phyloP scores from a whole-genome alignment of 805 yeast species.

The Myxozyma udenii region DNA sequence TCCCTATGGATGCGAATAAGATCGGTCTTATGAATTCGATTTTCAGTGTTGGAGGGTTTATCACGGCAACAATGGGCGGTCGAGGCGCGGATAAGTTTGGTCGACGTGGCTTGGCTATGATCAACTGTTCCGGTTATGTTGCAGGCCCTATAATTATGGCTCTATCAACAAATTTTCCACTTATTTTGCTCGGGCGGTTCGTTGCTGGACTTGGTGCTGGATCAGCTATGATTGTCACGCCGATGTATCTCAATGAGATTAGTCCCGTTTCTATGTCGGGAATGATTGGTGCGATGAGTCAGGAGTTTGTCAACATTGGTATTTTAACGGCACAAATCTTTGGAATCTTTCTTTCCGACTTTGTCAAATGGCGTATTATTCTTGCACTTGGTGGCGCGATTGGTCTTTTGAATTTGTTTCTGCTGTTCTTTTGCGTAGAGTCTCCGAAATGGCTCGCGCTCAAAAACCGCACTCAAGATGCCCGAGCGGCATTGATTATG shows the following conservation, averaged over 20 bases:
- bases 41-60: constrained; percentile 78
- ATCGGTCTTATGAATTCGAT: constrained; percentile 74
- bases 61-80: constrained; percentile 71
- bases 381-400: constrained; percentile 59
- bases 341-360: constrained; percentile 66
- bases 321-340: constrained; percentile 74
- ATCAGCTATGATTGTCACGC: constrained; percentile 76
- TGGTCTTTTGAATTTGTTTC: constrained; percentile 49
- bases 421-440: constrained; percentile 52
- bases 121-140: constrained; percentile 52
- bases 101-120: constrained; percentile 51
- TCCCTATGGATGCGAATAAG: constrained; percentile 53
- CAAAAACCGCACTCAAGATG: constrained; percentile 47
- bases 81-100: constrained; percentile 63
- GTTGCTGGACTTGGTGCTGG: constrained; percentile 87
- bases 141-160: constrained; percentile 65
- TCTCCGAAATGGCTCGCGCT: constrained; percentile 78
- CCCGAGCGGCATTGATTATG: constrained; percentile 39
- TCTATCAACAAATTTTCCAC: constrained; percentile 43
- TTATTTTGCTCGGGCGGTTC: constrained; percentile 65
- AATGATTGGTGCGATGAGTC: constrained; percentile 82
- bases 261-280: constrained; percentile 71
- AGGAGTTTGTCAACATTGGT: constrained; percentile 80
- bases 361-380: constrained; percentile 68
- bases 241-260: constrained; percentile 76